Conservation (phyloP, 2,329 filamentous ascomycete genomes). For the Arthroderma uncinatum region DNA sequence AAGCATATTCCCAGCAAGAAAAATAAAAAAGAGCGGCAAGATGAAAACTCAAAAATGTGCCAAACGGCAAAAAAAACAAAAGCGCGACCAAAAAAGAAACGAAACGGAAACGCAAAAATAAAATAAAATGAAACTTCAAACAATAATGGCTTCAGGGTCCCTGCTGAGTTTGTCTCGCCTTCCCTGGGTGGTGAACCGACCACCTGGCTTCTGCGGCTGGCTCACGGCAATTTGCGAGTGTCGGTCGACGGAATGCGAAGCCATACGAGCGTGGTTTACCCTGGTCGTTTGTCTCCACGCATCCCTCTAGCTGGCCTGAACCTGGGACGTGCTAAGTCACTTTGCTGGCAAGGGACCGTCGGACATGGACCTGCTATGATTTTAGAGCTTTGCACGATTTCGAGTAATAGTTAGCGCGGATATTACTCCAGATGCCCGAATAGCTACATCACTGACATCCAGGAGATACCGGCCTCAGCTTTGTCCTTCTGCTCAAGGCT, state of each 20-base stretch:
- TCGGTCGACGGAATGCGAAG: not conserved
- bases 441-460: not conserved
- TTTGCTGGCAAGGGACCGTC: not conserved
- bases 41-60: too few relatives aligned
- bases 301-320: not conserved
- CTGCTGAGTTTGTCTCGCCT: not conserved
- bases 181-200: not conserved
- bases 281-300: not conserved
- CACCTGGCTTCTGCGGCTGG: not conserved
- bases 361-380: not conserved
- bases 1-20: not conserved
- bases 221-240: not conserved
- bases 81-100: not conserved
- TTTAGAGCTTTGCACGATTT: not conserved
- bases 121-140: not conserved
- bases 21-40: slow-evolving; percentile 2
- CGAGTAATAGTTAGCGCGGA: not conserved
- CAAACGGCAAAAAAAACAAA: slow-evolving; percentile 2
- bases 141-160: not conserved
- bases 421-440: not conserved
- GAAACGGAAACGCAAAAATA: not conserved
- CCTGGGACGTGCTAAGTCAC: not conserved
- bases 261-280: not conserved
- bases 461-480: not conserved
- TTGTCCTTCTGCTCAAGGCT: not conserved